These are phyloP conservation scores for Elymus sibiricus DNA, from an alignment of 176 grass and related monocot species.

Conservation along the genomic window DNA sequence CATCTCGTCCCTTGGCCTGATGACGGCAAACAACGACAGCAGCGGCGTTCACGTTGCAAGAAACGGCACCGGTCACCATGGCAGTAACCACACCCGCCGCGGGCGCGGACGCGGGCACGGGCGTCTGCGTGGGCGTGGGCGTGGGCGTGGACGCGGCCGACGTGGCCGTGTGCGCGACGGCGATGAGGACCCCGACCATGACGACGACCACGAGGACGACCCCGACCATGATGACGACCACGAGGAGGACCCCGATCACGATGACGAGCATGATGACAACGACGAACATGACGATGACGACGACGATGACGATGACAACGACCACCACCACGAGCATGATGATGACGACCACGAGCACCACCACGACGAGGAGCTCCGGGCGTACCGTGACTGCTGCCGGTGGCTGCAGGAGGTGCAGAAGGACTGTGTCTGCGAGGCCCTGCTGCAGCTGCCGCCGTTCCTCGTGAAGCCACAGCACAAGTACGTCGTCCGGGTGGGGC, in stretches of 20 bases:
- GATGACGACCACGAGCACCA: constrained; percentile 15
- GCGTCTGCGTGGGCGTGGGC: neutral
- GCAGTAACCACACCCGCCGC: constrained; percentile 22
- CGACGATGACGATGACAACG: neutral
- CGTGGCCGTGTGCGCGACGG: constrained; percentile 5
- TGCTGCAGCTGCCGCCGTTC: constrained; percentile 71
- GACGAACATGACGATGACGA: neutral
- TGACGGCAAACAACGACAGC: constrained; percentile 16
- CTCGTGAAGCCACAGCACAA: constrained; percentile 75
- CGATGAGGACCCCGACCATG: neutral
- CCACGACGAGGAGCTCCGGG: constrained; percentile 46
- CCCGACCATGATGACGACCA: constrained; percentile 3
- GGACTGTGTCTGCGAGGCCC: constrained; percentile 71
- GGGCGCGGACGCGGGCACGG: neutral
- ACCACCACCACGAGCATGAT: neutral
- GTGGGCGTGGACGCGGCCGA: neutral
- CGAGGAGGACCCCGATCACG: neutral
- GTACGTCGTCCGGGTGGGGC: constrained; percentile 59
- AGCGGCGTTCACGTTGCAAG: neutral
- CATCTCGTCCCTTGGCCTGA: neutral
- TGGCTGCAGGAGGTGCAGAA: constrained; percentile 83
- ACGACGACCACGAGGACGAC: constrained; percentile 21
- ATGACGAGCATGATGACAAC: constrained; percentile 5
- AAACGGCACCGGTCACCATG: constrained; percentile 35
- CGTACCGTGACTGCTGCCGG: constrained; percentile 68